Conservation (phyloP, 2,329 filamentous ascomycete species). For the Colletotrichum sojae region DNA sequence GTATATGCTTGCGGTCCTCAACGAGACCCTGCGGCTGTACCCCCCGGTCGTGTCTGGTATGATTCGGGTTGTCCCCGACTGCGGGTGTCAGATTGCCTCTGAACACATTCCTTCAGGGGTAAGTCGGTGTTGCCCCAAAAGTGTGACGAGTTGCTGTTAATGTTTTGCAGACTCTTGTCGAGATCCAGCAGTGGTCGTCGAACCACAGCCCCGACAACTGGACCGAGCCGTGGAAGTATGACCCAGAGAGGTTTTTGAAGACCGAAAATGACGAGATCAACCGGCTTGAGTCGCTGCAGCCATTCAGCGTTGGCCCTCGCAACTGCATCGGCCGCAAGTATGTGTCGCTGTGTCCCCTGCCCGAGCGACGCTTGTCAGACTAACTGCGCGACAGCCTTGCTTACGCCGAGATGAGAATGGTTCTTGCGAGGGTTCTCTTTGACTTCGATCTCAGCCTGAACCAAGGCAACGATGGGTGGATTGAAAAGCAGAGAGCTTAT, state of each 20-base stretch:
- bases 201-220: background rate
- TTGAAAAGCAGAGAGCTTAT: slow-evolving; percentile 7
- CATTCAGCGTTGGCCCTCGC: slow-evolving; percentile 31
- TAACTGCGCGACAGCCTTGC: slow-evolving; percentile 12
- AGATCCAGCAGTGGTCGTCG: background rate
- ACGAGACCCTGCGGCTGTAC: slow-evolving; percentile 58
- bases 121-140: no score
- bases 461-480: background rate
- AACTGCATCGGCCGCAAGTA: slow-evolving; percentile 39
- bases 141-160: background rate
- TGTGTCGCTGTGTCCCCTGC: background rate
- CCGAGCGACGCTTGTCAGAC: background rate
- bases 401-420: slow-evolving; percentile 32
- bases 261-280: background rate
- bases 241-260: slow-evolving; percentile 25
- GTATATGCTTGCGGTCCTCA: slow-evolving; percentile 58
- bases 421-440: slow-evolving; percentile 25
- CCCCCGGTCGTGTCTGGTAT: slow-evolving; percentile 47
- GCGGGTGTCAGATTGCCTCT: slow-evolving; percentile 50
- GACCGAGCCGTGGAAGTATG: slow-evolving; percentile 22
- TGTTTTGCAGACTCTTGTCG: background rate
- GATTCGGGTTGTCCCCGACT: slow-evolving; percentile 46
- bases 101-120: slow-evolving; percentile 48
- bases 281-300: slow-evolving; percentile 4
- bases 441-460: background rate